Evolutionary conservation across 208 protist species (phyloP), one percentile per base, ranked within the genome.

Genomic region (Leishmania turanica): DNA sequence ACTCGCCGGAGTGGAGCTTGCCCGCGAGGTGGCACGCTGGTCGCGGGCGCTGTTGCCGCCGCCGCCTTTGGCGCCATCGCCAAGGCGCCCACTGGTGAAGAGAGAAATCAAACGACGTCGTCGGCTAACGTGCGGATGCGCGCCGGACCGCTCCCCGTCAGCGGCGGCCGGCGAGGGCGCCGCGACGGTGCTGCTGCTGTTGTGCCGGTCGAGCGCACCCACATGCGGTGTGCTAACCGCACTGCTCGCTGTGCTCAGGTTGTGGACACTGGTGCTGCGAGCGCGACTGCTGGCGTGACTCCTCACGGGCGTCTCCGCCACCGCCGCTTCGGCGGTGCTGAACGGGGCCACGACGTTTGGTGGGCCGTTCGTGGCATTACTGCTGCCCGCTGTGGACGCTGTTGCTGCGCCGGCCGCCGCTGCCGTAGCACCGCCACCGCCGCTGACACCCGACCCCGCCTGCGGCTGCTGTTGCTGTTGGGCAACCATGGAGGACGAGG

Each of bases 401-500:
- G 75, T 72, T 76, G 19, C n/a, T 81, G 15, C 47, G 9, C n/a
- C 11, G 24, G 21, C 72, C 31, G 47, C 40, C 77, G 40, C 42
- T 74, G 56, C 42, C 51, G 40, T 37, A 27, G 3, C 54, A 3
- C 64, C 70, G 13, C 58, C 80, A 62, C 78, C 70, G 72, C 78
- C 42, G 56, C 42, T 66, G 37, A 42, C 37, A 13, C 34, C 37
- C 34, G 73, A 70, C 34, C 42, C 58, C 60, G 49, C 8, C 70
- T 84, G 71, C 47, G 70, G 80, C 45, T 78, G 83, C 49, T 77
- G 77, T n/a, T 73, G 69, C 42, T 89, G 84, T 65, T 81, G 82
- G 27, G 88, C 77, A 3, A 91, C 82, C 78, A 91, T 81, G 64
- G 88, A 91, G 13, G 88, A 91, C 27, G 88, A 84, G 27, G 79